A percentile compares a stretch with the other conserved stretches of the same genome.
Conservation (phyloP, 441 rosid genomes). For the Bocquillonia castaneifolia region DNA sequence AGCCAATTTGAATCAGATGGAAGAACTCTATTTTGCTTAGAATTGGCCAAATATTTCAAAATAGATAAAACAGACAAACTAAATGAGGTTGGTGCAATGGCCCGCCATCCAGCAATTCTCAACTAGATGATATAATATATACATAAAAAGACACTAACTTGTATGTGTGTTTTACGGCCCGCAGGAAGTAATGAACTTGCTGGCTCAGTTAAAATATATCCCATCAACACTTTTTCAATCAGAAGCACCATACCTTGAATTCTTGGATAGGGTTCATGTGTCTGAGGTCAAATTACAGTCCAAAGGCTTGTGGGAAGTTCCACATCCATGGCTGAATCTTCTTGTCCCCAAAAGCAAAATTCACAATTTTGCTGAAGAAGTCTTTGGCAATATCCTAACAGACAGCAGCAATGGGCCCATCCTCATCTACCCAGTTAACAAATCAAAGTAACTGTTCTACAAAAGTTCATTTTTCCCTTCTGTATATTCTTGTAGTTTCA, state of each 20-base stretch:
- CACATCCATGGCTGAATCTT: constrained; percentile 98
- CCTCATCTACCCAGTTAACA: constrained; percentile 85
- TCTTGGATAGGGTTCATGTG: constrained; percentile 84
- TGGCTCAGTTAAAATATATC: constrained; percentile 62
- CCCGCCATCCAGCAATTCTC: constrained; percentile 10
- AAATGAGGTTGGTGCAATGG: constrained; percentile 45
- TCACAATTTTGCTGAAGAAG: constrained; percentile 57
- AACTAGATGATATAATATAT: neutral
- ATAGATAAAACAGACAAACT: constrained; percentile 31
- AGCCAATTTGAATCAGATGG: constrained; percentile 72
- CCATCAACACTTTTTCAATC: constrained; percentile 66
- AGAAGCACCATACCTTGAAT: constrained; percentile 69
- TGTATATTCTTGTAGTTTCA: neutral
- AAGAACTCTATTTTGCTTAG: constrained; percentile 72
- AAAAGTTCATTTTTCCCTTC: neutral
- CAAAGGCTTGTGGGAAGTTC: constrained; percentile 94
- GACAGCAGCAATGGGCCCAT: constrained; percentile 92
- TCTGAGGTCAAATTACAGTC: constrained; percentile 75
- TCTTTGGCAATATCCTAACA: constrained; percentile 72
- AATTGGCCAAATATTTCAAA: constrained; percentile 72
- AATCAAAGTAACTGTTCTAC: constrained; percentile 56
- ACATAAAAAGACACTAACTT: constrained; percentile 14
- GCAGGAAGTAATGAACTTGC: constrained; percentile 62
- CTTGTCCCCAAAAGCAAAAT: constrained; percentile 73
- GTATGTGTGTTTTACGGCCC: constrained; percentile 13